Conservation (phyloP, 495 filamentous ascomycete genomes). For the Choiromyces venosus region DNA sequence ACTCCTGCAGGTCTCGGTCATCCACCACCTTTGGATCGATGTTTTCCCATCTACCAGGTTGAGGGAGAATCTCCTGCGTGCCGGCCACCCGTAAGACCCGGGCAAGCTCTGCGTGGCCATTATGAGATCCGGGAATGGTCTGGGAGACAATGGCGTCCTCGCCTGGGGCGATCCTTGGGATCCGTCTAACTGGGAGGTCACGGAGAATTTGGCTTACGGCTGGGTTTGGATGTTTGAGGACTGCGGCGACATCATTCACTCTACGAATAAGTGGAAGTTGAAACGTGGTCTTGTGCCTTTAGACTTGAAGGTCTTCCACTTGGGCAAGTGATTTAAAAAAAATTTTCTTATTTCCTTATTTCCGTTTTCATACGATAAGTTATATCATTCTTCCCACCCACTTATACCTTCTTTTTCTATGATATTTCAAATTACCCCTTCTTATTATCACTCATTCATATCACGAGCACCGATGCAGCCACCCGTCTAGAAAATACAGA, state of each 20-base stretch:
- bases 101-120: slow-evolving; percentile 48
- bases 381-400: background rate
- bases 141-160: slow-evolving; percentile 41
- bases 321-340: background rate
- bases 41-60: slow-evolving; percentile 51
- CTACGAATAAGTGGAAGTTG: slow-evolving; percentile 48
- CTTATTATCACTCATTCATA: background rate
- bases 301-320: slow-evolving; percentile 2
- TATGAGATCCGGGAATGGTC: slow-evolving; percentile 41
- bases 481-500: background rate
- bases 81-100: slow-evolving; percentile 45
- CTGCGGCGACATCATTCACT: slow-evolving; percentile 43
- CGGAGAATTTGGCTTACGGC: slow-evolving; percentile 44
- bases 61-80: slow-evolving; percentile 50
- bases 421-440: background rate
- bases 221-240: slow-evolving; percentile 48
- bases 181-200: slow-evolving; percentile 47
- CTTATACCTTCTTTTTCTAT: background rate
- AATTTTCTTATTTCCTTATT: background rate
- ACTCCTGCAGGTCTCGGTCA: slow-evolving; percentile 43
- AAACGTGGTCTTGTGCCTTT: slow-evolving; percentile 33
- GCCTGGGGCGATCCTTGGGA: slow-evolving; percentile 50
- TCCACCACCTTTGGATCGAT: slow-evolving; percentile 53
- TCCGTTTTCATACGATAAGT: background rate
- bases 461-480: background rate